phyloP scores from a whole-genome alignment of 2,329 filamentous ascomycete genomes.

The Xylaria sp. region DNA sequence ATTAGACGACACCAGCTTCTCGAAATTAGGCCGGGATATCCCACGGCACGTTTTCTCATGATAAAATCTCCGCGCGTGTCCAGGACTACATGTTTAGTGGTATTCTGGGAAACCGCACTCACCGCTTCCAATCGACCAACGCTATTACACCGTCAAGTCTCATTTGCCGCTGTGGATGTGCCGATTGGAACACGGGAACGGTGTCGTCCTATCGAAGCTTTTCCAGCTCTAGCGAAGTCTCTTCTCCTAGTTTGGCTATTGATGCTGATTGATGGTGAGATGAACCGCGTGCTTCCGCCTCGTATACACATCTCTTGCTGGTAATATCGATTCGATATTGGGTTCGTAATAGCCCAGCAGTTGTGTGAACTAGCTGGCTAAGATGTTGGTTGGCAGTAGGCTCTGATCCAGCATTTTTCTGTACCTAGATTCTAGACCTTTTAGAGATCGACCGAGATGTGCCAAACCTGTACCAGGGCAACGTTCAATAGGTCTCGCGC shows the following conservation, averaged over 20 bases:
- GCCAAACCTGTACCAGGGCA: too few relatives aligned
- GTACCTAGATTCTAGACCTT: background rate
- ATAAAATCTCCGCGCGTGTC: slow-evolving; percentile 6
- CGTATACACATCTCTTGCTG: slow-evolving; percentile 43
- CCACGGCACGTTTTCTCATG: slow-evolving; percentile 57
- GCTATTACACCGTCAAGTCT: slow-evolving; percentile 59
- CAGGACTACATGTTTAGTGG: slow-evolving; percentile 2
- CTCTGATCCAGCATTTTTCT: slow-evolving; percentile 20
- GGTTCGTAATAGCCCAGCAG: slow-evolving; percentile 43
- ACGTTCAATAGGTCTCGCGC: too few relatives aligned
- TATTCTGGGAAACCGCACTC: slow-evolving; percentile 33
- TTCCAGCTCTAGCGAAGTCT: slow-evolving; percentile 61
- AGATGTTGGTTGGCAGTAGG: slow-evolving; percentile 31
- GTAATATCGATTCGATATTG: slow-evolving; percentile 48
- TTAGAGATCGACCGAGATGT: too few relatives aligned
- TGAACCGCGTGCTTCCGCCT: slow-evolving; percentile 23
- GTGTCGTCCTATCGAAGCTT: slow-evolving; percentile 61
- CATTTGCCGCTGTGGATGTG: slow-evolving; percentile 45
- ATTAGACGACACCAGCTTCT: slow-evolving; percentile 66
- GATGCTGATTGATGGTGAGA: slow-evolving; percentile 6
- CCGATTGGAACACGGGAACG: slow-evolving; percentile 47
- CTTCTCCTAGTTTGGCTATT: slow-evolving; percentile 52
- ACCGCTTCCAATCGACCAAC: slow-evolving; percentile 75
- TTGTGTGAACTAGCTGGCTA: slow-evolving; percentile 39
- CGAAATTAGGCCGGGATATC: slow-evolving; percentile 63